Evolutionary conservation across 441 rosid species (phyloP).

Genomic region (Populus hybrid): DNA sequence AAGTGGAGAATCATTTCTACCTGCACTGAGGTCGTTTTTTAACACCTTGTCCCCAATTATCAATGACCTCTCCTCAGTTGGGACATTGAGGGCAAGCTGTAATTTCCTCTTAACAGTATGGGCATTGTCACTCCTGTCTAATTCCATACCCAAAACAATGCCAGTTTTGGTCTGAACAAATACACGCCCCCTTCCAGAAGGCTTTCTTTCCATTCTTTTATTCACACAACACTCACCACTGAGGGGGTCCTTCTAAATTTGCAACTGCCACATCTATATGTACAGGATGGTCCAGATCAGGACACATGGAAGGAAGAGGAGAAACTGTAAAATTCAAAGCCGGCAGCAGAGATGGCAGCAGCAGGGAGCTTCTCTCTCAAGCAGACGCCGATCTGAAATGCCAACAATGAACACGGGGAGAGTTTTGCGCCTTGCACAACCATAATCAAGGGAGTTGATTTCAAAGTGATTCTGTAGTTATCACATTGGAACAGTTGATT

Average conservation of each 20-base stretch:
- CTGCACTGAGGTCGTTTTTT: conserved; percentile 39
- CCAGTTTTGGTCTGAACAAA: conserved; percentile 49
- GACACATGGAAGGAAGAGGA: conserved; percentile 54
- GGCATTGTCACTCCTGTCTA: conserved; percentile 43
- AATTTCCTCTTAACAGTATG: conserved; percentile 43
- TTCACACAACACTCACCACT: conserved; percentile 43
- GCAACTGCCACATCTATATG: conserved; percentile 61
- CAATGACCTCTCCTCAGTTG: conserved; percentile 40
- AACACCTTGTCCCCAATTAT: conserved; percentile 36
- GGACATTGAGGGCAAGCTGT: conserved; percentile 41
- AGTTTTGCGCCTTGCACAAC: conserved; percentile 18
- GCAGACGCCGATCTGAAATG: conserved; percentile 45
- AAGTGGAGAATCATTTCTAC: conserved; percentile 39
- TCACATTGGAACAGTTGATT: conserved; percentile 24
- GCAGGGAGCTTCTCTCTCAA: conserved; percentile 55
- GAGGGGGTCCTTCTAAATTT: conserved; percentile 38
- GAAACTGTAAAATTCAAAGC: conserved; percentile 25
- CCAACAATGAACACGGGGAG: conserved; percentile 23
- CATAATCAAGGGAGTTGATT: conserved; percentile 34
- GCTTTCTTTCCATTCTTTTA: conserved; percentile 46
- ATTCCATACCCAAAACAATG: conserved; percentile 40
- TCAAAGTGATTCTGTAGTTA: conserved; percentile 6
- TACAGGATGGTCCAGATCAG: conserved; percentile 49
- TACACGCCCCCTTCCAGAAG: conserved; percentile 38
- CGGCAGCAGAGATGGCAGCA: conserved; percentile 39